Conservation (phyloP, 306 rosid species). For the Vigna trinervia region DNA sequence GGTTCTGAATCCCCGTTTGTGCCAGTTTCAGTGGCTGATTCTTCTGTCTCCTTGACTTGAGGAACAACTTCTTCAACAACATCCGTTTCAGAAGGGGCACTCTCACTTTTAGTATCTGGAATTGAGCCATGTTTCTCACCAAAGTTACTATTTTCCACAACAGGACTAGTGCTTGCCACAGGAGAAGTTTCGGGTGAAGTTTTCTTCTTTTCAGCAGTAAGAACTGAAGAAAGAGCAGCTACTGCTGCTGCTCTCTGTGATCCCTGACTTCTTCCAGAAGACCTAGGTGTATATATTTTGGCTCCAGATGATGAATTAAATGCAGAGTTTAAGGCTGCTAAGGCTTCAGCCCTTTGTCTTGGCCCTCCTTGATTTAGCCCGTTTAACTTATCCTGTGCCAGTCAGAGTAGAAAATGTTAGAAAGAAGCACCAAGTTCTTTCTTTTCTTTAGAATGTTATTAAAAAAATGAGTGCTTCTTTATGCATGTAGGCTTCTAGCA, state of each 20-base stretch:
- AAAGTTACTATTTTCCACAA: constrained; percentile 57
- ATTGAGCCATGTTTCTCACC: constrained; percentile 56
- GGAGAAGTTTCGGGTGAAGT: constrained; percentile 77
- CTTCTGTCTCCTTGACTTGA: constrained; percentile 68
- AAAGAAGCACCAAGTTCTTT: constrained; percentile 22
- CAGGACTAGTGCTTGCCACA: constrained; percentile 62
- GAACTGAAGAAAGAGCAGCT: constrained; percentile 96
- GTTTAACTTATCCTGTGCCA: constrained; percentile 73
- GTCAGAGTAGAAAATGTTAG: constrained; percentile 37
- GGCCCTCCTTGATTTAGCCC: constrained; percentile 76
- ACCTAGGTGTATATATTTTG: constrained; percentile 55
- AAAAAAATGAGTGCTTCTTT: too few species aligned
- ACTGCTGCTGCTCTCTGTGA: constrained; percentile 99
- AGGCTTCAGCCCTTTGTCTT: constrained; percentile 98
- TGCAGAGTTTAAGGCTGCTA: constrained; percentile 91
- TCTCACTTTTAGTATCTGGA: constrained; percentile 67
- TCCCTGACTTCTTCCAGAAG: constrained; percentile 68
- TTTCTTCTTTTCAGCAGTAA: constrained; percentile 87
- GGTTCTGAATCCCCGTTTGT: constrained; percentile 59
- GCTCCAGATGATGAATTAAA: constrained; percentile 71
- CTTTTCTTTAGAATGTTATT: not conserved
- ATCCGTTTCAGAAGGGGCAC: constrained; percentile 60
- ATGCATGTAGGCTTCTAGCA: too few species aligned
- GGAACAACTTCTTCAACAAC: constrained; percentile 63
- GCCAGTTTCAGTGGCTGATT: constrained; percentile 55